A percentile compares a stretch with the other conserved stretches of the same genome.
Conservation (phyloP, 305 asterid species). For the Solanum hybrid region DNA sequence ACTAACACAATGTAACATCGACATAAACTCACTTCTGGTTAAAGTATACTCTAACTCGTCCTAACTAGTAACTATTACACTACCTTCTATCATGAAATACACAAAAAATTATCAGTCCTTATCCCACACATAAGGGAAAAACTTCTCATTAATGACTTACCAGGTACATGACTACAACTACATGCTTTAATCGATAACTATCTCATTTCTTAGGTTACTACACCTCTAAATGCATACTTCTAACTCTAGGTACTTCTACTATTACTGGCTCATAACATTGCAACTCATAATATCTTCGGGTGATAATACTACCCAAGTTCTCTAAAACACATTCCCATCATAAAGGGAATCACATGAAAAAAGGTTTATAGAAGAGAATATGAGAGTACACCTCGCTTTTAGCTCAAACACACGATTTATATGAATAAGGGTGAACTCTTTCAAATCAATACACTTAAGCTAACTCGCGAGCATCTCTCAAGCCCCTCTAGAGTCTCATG, state of each 20-base stretch:
- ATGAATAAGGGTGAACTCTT: background rate
- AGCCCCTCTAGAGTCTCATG: background rate
- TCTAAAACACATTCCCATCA: background rate
- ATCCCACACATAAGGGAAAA: background rate
- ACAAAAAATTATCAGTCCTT: background rate
- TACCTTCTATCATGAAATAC: background rate
- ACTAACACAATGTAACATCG: background rate
- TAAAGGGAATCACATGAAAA: background rate
- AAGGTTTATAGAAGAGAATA: background rate
- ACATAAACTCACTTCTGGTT: background rate
- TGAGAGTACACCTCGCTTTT: background rate
- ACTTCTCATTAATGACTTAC: too few species aligned
- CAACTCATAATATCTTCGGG: background rate
- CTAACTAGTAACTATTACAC: background rate
- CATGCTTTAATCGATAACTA: background rate
- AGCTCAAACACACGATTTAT: background rate
- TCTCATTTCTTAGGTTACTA: background rate
- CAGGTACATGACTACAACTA: too few species aligned
- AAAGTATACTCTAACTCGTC: background rate
- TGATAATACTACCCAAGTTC: background rate
- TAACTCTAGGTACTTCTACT: background rate
- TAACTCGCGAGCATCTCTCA: background rate
- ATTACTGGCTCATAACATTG: background rate
- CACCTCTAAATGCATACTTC: background rate
- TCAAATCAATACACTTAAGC: background rate